These are phyloP conservation scores for Hypoxylon lienhwacheense DNA, from an alignment of 495 filamentous ascomycete species.

Conservation along the genomic window DNA sequence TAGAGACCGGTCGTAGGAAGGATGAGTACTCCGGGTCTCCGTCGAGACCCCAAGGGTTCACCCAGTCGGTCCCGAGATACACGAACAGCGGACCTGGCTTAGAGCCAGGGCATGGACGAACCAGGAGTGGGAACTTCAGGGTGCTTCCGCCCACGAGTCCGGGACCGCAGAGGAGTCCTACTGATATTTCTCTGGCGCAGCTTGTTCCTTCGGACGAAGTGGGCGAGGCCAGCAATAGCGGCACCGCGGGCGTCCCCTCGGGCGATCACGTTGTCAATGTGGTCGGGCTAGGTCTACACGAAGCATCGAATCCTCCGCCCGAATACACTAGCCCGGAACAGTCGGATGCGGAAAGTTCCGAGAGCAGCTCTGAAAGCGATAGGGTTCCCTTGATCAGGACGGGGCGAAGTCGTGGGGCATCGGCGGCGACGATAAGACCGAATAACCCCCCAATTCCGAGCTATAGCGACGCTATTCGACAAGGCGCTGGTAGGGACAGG, in stretches of 20 bases:
- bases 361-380: slow-evolving; percentile 54
- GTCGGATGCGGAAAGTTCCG: slow-evolving; percentile 53
- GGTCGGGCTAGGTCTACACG: slow-evolving; percentile 42
- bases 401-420: slow-evolving; percentile 45
- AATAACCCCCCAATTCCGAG: slow-evolving; percentile 62
- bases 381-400: slow-evolving; percentile 44
- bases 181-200: slow-evolving; percentile 89
- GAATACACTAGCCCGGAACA: slow-evolving; percentile 73
- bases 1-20: slow-evolving; percentile 73
- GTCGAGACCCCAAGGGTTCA: slow-evolving; percentile 55
- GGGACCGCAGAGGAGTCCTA: slow-evolving; percentile 87
- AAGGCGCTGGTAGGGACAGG: slow-evolving; percentile 52
- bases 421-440: slow-evolving; percentile 46
- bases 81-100: slow-evolving; percentile 34
- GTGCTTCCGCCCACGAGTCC: slow-evolving; percentile 77
- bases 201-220: slow-evolving; percentile 70
- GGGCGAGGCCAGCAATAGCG: slow-evolving; percentile 70
- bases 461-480: slow-evolving; percentile 64
- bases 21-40: slow-evolving; percentile 63
- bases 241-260: slow-evolving; percentile 41
- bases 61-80: slow-evolving; percentile 46
- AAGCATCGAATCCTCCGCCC: slow-evolving; percentile 58
- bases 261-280: slow-evolving; percentile 43
- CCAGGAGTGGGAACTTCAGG: slow-evolving; percentile 62
- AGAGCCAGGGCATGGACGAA: slow-evolving; percentile 54